Percentiles rank a stretch among this genome's conserved stretches.
Evolutionary conservation across 2,329 filamentous ascomycete genomes (phyloP).

Genomic region (Colletotrichum zoysiae): DNA sequence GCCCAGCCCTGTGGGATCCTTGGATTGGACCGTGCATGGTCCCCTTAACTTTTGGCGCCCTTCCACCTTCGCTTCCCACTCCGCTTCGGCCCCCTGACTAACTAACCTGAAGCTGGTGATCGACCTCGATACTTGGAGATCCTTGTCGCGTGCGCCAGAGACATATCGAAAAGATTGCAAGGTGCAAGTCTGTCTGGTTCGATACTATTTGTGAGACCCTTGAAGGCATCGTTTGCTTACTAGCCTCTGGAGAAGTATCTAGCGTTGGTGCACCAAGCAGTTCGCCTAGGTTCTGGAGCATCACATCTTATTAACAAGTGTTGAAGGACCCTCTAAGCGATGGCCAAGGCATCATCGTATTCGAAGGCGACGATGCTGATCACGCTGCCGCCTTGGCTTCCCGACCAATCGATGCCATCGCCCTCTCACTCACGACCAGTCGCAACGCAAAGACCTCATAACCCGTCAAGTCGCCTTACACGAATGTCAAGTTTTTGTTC

Average conservation of each 20-base stretch:
- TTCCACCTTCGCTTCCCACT: background rate
- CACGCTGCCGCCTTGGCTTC: background rate
- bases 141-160: background rate
- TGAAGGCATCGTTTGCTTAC: background rate
- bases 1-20: constrained; percentile 37
- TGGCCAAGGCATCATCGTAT: background rate
- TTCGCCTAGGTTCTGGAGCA: background rate
- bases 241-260: background rate
- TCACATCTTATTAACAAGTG: background rate
- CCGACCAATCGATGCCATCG: no score
- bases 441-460: no score
- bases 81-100: constrained; percentile 16
- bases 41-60: constrained; percentile 37
- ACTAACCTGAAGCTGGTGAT: constrained; percentile 1
- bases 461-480: background rate
- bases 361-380: background rate
- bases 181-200: no score
- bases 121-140: constrained; percentile 2
- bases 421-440: background rate
- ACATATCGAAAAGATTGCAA: background rate
- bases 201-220: background rate
- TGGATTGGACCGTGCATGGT: constrained; percentile 31
- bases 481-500: constrained; percentile 52
- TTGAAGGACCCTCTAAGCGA: background rate
- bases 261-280: background rate